Evolutionary conservation across 495 filamentous ascomycete genomes (phyloP), one percentile per base, ranked within the genome.

Genomic region (Lophium mytilinum): DNA sequence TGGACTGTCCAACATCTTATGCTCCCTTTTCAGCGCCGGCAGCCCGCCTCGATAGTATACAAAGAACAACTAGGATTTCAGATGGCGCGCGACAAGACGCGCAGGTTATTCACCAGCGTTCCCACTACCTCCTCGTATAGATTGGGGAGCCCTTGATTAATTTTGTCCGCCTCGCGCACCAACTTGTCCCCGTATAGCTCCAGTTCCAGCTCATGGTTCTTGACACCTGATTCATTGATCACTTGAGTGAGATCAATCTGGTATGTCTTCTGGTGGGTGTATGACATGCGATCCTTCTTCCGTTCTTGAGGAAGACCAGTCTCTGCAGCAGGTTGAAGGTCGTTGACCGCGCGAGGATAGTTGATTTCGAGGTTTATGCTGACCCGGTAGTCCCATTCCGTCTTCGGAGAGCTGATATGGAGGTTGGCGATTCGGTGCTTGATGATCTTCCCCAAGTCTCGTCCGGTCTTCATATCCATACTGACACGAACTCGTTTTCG

Each of bases 341-440:
- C 34, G 9, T 57, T 57, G n/a, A 65, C 9, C 6, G 53, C 34
- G n/a, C 62, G 58, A 0, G 57, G 62, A 30, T 41, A 65, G 10
- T 52, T 33, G 30, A 61, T 65, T 61, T 65, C 62, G 7, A 65
- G 58, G 34, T 65, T 65, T 49, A 65, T 46, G 45, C 62, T 57
- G 19, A 65, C 61, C 7, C 62, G 62, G 50, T 65, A 65, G 34
- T 65, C 62, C 62, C 62, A 65, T 52, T 65, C 62, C 12, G 62
- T 65, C 24, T 58, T 42, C 9, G 62, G 62, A 0, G 58, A 61
- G 36, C 50, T 55, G 37, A 65, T 65, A 43, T 65, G 58, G 17
- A 65, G 35, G 36, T 65, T 65, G n/a, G 40, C 54, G 30, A 65
- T 35, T 11, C 55, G 53, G 9, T 46, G 39, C 37, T 65, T 65